Base-by-base conservation (phyloP, 768 basidiomycete genomes). In the Hortiboletus flavorubellus region DNA sequence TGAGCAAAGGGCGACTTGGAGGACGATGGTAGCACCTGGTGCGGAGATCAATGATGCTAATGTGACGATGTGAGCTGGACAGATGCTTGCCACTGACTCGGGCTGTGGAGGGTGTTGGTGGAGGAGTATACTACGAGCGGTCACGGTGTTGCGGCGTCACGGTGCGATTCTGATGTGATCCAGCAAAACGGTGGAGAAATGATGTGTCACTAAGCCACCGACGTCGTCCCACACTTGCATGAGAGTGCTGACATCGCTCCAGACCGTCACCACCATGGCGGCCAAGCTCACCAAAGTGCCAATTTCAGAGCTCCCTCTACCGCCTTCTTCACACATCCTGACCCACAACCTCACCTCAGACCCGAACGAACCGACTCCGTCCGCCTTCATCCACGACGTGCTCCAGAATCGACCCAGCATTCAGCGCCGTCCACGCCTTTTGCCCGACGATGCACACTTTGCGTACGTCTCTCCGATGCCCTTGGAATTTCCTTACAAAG, bases 391-490 rank as follows among this genome's bases (percentile, higher is more conserved):
- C 37, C 68, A 75, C 14, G 71, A 76, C 16, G 71, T 83, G 10
- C 78, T 86, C 50, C 67, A 64, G 8, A 65, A 48, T 34, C 75
- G 69, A 2, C 90, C 91, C 0, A 87, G 84, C 64, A 58, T 85
- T 21, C 89, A 89, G 67, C 82, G 89, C 18, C 80, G 90, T 51
- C 78, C 86, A 37, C 80, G 86, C 55, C 74, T 90, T 2, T 72
- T 89, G 16, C 70, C 79, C 0, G 66, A 76, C 0, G 68, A 78
- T 39, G 80, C 80, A 5, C 92, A 94, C 68, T 94, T 84, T 71
- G 81, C 87, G n/a, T 84, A 86, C 66, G 86, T 92, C 51, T 79
- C 89, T 4, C 95, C 96, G 0, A 80, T 92, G 59, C 91, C 93
- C 9, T 56, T 89, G 0, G 74, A 85, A 3, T 98, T 97, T 71